phyloP scores from a whole-genome alignment of 2,329 filamentous ascomycete species.

The Epichloe coenophiala region DNA sequence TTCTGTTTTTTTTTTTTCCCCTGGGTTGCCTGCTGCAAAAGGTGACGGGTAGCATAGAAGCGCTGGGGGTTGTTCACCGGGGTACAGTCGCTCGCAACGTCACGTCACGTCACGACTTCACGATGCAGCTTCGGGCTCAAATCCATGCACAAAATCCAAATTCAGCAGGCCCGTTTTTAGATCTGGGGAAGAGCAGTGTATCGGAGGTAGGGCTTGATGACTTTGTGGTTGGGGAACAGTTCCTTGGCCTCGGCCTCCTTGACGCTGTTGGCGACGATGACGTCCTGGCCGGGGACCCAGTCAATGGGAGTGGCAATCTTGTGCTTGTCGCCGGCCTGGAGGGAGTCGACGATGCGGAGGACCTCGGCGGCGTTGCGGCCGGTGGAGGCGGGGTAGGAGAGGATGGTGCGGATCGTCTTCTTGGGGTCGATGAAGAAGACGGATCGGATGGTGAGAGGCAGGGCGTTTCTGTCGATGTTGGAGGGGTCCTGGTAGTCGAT shows the following conservation, averaged over 20 bases:
- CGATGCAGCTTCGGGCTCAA: no score
- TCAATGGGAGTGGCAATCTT: constrained; percentile 81
- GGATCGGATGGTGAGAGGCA: constrained; percentile 86
- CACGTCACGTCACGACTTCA: no score
- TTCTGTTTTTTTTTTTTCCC: no score
- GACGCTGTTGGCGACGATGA: constrained; percentile 77
- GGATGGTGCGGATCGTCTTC: constrained; percentile 86
- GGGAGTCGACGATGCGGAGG: constrained; percentile 63
- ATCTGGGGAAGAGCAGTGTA: constrained; percentile 55
- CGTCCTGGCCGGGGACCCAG: constrained; percentile 80
- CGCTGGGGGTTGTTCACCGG: no score
- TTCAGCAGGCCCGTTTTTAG: constrained; percentile 10
- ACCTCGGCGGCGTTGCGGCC: constrained; percentile 74
- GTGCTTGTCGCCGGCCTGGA: constrained; percentile 78
- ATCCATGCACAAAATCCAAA: neutral
- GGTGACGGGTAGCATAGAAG: no score
- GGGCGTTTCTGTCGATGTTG: constrained; percentile 69
- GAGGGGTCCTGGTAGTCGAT: constrained; percentile 69
- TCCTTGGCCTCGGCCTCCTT: constrained; percentile 75
- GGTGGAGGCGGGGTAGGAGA: constrained; percentile 84
- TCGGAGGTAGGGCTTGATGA: constrained; percentile 60
- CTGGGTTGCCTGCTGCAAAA: no score
- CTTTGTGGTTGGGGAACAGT: constrained; percentile 67
- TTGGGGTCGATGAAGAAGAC: constrained; percentile 90
- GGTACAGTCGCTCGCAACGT: no score